Percentiles rank a stretch among this genome's conserved stretches.
Evolutionary conservation across 1,284 basidiomycete species (phyloP).

Genomic region (Neonothopanus nambi): DNA sequence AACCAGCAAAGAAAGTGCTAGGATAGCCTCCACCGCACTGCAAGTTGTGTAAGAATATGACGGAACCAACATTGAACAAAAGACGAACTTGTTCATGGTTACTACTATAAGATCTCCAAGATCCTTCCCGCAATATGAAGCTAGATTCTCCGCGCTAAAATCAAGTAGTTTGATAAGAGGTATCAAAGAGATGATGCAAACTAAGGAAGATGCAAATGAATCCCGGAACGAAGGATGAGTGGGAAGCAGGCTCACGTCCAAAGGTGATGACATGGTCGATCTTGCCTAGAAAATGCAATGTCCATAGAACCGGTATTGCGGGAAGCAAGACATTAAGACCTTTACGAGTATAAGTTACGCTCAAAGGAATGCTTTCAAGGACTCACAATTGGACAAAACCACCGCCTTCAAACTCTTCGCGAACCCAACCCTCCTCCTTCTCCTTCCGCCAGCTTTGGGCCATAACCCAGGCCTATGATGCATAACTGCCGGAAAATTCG

Average conservation of each 20-base stretch:
- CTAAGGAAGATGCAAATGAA: constrained; percentile 30
- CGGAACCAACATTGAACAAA: neutral
- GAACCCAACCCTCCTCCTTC: neutral
- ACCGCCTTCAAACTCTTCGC: constrained; percentile 47
- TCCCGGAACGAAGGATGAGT: neutral
- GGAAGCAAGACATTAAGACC: constrained; percentile 32
- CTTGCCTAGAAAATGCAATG: constrained; percentile 43
- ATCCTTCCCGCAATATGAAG: constrained; percentile 45
- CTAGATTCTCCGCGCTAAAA: constrained; percentile 63
- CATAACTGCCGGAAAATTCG: neutral
- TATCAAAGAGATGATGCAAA: constrained; percentile 55
- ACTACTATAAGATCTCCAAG: constrained; percentile 59
- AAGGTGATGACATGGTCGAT: constrained; percentile 33
- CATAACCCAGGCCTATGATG: neutral
- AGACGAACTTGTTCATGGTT: constrained; percentile 58
- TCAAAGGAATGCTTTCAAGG: neutral
- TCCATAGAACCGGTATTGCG: constrained; percentile 65
- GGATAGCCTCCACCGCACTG: constrained; percentile 60
- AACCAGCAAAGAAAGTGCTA: constrained; percentile 62
- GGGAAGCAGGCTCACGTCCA: constrained; percentile 32
- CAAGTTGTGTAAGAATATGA: neutral
- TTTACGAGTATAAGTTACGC: constrained; percentile 43
- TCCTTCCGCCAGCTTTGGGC: neutral
- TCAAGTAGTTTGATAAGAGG: constrained; percentile 59
- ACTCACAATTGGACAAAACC: constrained; percentile 53